These are phyloP conservation scores for Blastobotrys buckinghamii DNA, from an alignment of 1,139 yeast species.

Conservation along the genomic window DNA sequence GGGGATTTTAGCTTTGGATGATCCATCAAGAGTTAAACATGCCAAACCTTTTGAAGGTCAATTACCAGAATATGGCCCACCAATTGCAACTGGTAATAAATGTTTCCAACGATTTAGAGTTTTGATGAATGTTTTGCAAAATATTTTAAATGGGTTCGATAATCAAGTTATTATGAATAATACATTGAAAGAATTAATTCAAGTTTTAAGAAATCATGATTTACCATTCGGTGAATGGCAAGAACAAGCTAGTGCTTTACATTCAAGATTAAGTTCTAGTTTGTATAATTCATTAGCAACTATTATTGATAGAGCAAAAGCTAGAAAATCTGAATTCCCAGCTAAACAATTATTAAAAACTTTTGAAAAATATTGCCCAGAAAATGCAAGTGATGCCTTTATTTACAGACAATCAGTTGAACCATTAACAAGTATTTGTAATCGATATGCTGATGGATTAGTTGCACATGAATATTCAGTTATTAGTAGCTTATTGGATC, in stretches of 20 bases:
- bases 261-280: slow-evolving; percentile 77
- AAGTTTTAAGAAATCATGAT: slow-evolving; percentile 67
- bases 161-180: slow-evolving; percentile 90
- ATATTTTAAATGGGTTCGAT: slow-evolving; percentile 85
- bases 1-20: slow-evolving; percentile 90
- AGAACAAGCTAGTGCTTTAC: slow-evolving; percentile 79
- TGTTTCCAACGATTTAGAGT: slow-evolving; percentile 69
- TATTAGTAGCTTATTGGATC: slow-evolving; percentile 60
- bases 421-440: slow-evolving; percentile 69
- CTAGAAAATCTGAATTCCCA: slow-evolving; percentile 83
- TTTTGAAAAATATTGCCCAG: slow-evolving; percentile 49
- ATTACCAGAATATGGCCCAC: slow-evolving; percentile 81
- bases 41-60: slow-evolving; percentile 95
- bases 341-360: slow-evolving; percentile 71
- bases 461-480: slow-evolving; percentile 77
- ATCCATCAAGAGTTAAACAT: slow-evolving; percentile 94
- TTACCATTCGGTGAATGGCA: slow-evolving; percentile 94
- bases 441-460: slow-evolving; percentile 67
- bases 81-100: slow-evolving; percentile 75
- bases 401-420: slow-evolving; percentile 54
- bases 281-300: slow-evolving; percentile 63
- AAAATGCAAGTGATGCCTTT: slow-evolving; percentile 39
- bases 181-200: slow-evolving; percentile 66
- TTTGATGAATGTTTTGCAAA: slow-evolving; percentile 54
- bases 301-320: slow-evolving; percentile 51